phyloP scores from a whole-genome alignment of 2,329 filamentous ascomycete genomes.

The Exutisphaerella laricina region DNA sequence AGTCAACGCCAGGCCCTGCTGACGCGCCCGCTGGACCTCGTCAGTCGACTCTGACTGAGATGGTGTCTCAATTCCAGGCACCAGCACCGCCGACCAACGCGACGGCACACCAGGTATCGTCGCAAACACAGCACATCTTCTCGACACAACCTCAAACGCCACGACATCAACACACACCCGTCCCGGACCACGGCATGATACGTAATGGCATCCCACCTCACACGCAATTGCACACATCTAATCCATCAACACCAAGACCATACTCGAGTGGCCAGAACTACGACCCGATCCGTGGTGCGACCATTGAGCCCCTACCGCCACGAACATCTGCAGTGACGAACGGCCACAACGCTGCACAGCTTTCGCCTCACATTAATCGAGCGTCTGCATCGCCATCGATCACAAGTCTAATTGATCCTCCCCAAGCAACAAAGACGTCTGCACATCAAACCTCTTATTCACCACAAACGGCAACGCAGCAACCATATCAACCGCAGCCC shows the following conservation, averaged over 20 bases:
- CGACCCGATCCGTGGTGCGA: conserved; percentile 76
- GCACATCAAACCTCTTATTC: conserved; percentile 29
- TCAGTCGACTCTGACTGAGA: conserved; percentile 39
- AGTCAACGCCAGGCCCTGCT: conserved; percentile 16
- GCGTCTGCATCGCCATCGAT: conserved; percentile 91
- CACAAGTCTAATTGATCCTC: conserved; percentile 78
- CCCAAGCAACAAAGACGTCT: conserved; percentile 35
- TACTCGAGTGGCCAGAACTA: conserved; percentile 75
- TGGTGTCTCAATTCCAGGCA: conserved; percentile 31
- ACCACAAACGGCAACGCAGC: conserved; percentile 21
- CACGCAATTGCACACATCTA: conserved; percentile 36
- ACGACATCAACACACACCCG: conserved; percentile 18
- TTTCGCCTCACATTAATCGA: conserved; percentile 52
- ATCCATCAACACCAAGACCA: conserved; percentile 36
- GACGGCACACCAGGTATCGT: conserved; percentile 13
- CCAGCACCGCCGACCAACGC: conserved; percentile 18
- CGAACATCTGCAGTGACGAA: conserved; percentile 20
- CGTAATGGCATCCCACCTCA: conserved; percentile 36
- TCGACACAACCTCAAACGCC: conserved; percentile 26
- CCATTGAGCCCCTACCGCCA: conserved; percentile 35
- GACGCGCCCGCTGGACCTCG: conserved; percentile 25
- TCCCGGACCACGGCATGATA: conserved; percentile 11
- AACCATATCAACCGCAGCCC: conserved; percentile 12
- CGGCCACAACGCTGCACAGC: conserved; percentile 31
- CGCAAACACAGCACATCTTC: conserved; percentile 12